A percentile compares a stretch with the other conserved stretches of the same genome.
Evolutionary conservation across 2,329 filamentous ascomycete species (phyloP).

Genomic region (Penicillium sp.): DNA sequence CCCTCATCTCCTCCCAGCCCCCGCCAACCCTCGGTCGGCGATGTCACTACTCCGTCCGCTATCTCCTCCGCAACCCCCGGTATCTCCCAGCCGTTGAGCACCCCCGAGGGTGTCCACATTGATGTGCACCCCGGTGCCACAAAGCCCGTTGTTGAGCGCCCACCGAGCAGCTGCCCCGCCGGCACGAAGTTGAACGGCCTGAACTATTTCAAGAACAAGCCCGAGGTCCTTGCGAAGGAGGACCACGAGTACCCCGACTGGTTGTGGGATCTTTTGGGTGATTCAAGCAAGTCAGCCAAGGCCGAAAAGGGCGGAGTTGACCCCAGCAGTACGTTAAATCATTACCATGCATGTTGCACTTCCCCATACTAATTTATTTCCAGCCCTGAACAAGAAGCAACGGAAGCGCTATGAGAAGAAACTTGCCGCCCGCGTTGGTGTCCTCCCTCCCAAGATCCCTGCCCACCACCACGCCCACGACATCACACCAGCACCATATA

Average conservation of each 20-base stretch:
- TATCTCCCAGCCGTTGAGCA: conserved; percentile 44
- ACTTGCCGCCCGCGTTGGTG: conserved; percentile 42
- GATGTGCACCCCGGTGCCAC: conserved; percentile 27
- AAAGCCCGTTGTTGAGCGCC: conserved; percentile 29
- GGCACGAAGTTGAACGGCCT: conserved; percentile 45
- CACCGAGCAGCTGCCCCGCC: conserved; percentile 40
- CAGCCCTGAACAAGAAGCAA: conserved; percentile 50
- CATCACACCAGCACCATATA: conserved; percentile 43
- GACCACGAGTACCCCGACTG: conserved; percentile 52
- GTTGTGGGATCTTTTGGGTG: conserved; percentile 48
- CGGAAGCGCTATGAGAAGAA: conserved; percentile 50
- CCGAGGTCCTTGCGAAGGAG: conserved; percentile 46
- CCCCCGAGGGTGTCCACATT: conserved; percentile 34
- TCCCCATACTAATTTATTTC: conserved; percentile 16
- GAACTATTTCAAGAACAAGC: conserved; percentile 51
- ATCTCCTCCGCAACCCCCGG: conserved; percentile 42
- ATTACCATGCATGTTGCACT: not conserved
- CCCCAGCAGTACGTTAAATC: conserved; percentile 37
- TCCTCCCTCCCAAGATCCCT: conserved; percentile 43
- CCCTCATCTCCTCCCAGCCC: conserved; percentile 33
- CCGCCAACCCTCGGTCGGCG: conserved; percentile 33
- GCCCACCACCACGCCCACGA: conserved; percentile 48
- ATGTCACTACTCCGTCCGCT: conserved; percentile 36
- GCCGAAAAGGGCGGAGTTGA: conserved; percentile 39
- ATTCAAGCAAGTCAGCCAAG: conserved; percentile 34